A percentile compares a stretch with the other conserved stretches of the same genome.
Conservation (phyloP, 2,329 filamentous ascomycete genomes). For the Pyrenophora teres region DNA sequence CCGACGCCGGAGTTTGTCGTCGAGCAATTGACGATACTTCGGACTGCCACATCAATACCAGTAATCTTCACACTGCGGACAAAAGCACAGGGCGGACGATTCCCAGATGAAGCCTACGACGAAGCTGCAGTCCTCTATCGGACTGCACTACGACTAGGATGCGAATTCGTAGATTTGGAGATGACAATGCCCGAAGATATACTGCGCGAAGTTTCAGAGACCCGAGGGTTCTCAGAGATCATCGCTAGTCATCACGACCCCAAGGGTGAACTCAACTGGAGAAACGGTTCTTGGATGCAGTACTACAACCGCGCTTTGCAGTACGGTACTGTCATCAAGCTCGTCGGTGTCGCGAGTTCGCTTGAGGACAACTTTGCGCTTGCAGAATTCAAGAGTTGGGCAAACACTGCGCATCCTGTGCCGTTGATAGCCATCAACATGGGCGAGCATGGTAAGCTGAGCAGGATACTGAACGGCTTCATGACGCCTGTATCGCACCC, state of each 20-base stretch:
- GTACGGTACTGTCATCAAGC: constrained; percentile 91
- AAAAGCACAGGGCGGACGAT: constrained; percentile 81
- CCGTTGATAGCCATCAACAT: constrained; percentile 96
- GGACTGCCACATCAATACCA: constrained; percentile 72
- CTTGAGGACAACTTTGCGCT: constrained; percentile 88
- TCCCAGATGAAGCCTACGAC: constrained; percentile 76
- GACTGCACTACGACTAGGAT: constrained; percentile 77
- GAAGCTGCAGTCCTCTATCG: constrained; percentile 75
- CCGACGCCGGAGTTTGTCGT: constrained; percentile 76
- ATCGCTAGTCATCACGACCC: constrained; percentile 97
- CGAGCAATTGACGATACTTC: constrained; percentile 78
- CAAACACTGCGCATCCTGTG: constrained; percentile 72
- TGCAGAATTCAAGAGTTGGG: constrained; percentile 77
- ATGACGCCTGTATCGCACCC: constrained; percentile 94
- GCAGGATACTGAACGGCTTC: constrained; percentile 87
- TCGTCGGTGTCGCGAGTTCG: constrained; percentile 77
- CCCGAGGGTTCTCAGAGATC: constrained; percentile 75
- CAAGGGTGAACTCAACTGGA: constrained; percentile 78
- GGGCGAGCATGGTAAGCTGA: constrained; percentile 84
- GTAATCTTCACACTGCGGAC: constrained; percentile 93
- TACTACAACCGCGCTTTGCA: constrained; percentile 89
- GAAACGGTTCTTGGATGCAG: constrained; percentile 87
- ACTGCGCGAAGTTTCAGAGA: constrained; percentile 69
- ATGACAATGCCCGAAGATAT: constrained; percentile 82
- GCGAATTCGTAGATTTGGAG: constrained; percentile 93